Evolutionary conservation across 129 eudicot species (phyloP), one percentile per base, ranked within the genome.

Genomic region (Dittrichia graveolens): DNA sequence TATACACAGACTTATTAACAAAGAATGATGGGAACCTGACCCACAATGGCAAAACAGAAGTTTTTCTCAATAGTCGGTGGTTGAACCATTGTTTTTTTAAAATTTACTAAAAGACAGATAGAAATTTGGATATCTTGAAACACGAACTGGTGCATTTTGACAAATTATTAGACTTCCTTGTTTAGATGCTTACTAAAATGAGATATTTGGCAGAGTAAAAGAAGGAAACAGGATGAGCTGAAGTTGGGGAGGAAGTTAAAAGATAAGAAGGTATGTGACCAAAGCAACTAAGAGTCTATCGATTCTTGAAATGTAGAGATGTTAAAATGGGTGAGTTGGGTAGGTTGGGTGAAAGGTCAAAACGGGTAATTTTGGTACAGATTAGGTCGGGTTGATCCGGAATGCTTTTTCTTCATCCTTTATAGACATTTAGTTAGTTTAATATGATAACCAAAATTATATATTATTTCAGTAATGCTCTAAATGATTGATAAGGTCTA

Each of bases 161-260:
- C 34, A 9, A 65, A 48, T 40, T 65, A 52, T 31, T 14, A 35
- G 41, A 10, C 16, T 43, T 67, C 19, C 8, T 41, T 8, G 12
- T 68, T 69, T 49, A 69, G 70, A 76, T 75, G 77, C 74, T 82
- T 72, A 82, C 79, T 9, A 70, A 59, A 5, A 69, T 70, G 54
- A 42, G 44, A 53, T 77, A 41, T 79, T 79, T 83, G 69, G 18
- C 92, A 91, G 97, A 88, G 97, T 84, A 91, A 91, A 72, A 82
- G 93, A 65, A 78, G 96, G 82, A 91, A 91, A 85, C 90, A 70
- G 55, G 96, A 88, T 67, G 91, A 91, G 65, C 69, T 60, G 63
- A 78, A 71, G 72, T 76, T 84, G 79, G 90, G 88, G 71, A 88
- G 82, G 81, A 91, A 83, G 80, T 78, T 83, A 39, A 88, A 82